These are phyloP conservation scores for Gossypium herbaceum DNA, from an alignment of 345 rosid genomes.

Conservation along the genomic window DNA sequence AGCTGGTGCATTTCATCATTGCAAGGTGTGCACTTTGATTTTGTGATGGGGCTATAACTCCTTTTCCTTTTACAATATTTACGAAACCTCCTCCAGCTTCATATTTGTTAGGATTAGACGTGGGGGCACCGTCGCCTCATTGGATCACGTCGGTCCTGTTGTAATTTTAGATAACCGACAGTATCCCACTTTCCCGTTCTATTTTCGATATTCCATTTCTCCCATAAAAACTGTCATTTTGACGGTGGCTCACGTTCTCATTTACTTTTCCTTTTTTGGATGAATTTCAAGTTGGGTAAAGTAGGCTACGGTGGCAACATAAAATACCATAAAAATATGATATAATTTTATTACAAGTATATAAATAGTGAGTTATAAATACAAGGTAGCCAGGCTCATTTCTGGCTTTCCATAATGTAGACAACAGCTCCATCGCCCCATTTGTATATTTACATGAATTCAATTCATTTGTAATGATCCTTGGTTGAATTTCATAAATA, in stretches of 20 bases:
- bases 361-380: neutral
- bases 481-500: neutral
- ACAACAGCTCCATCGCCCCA: neutral
- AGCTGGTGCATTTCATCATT: slow-evolving; percentile 3
- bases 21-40: neutral
- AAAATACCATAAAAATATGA: neutral
- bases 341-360: too few relatives aligned
- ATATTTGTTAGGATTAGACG: too few relatives aligned
- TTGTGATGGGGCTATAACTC: neutral
- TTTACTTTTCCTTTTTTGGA: too few relatives aligned
- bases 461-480: neutral
- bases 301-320: neutral
- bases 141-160: neutral
- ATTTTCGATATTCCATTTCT: too few relatives aligned
- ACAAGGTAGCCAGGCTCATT: neutral
- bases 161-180: too few relatives aligned
- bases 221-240: neutral
- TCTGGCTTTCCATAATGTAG: neutral
- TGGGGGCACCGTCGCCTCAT: neutral
- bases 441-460: neutral
- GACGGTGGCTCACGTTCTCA: neutral
- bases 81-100: too few relatives aligned
- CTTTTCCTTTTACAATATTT: too few relatives aligned
- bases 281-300: neutral
- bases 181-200: too few relatives aligned